These are phyloP conservation scores for Hypomontagnella submonticulosa DNA, from an alignment of 495 filamentous ascomycete genomes.

Conservation along the genomic window DNA sequence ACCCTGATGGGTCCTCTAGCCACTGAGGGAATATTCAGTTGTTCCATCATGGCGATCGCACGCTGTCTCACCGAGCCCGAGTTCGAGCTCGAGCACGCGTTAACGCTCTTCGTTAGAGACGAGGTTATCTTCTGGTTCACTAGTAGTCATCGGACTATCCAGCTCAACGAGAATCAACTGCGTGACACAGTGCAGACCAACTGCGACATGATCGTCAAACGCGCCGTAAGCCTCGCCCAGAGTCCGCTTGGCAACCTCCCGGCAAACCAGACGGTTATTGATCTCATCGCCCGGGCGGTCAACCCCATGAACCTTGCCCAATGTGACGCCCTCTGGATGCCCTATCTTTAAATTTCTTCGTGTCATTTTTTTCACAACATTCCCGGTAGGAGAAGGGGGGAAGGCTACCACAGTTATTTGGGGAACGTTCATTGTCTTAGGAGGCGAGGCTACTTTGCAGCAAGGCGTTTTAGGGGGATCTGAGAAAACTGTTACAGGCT, in stretches of 20 bases:
- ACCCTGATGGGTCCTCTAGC: constrained; percentile 94
- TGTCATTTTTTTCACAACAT: background rate
- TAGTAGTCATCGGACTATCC: constrained; percentile 71
- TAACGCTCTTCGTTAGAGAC: constrained; percentile 93
- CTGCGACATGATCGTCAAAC: constrained; percentile 89
- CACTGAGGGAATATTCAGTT: constrained; percentile 92
- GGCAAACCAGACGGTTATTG: constrained; percentile 95
- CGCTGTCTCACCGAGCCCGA: constrained; percentile 94
- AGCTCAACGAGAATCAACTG: constrained; percentile 74
- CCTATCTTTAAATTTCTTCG: constrained; percentile 73
- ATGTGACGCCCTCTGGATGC: constrained; percentile 97
- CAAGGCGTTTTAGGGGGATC: constrained; percentile 30
- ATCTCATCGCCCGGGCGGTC: constrained; percentile 84
- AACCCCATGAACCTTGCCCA: constrained; percentile 85
- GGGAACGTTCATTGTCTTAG: background rate
- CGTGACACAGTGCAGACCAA: constrained; percentile 89
- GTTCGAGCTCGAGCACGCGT: constrained; percentile 88
- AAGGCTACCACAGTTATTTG: background rate
- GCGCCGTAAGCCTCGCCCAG: constrained; percentile 81
- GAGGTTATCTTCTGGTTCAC: constrained; percentile 99
- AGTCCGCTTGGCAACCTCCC: constrained; percentile 74
- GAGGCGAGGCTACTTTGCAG: constrained; percentile 25
- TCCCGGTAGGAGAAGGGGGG: background rate
- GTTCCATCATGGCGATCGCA: constrained; percentile 93
- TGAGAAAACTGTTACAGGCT: no score